Base-by-base conservation (phyloP, 2,329 filamentous ascomycete species). In the Colletotrichum sp. region DNA sequence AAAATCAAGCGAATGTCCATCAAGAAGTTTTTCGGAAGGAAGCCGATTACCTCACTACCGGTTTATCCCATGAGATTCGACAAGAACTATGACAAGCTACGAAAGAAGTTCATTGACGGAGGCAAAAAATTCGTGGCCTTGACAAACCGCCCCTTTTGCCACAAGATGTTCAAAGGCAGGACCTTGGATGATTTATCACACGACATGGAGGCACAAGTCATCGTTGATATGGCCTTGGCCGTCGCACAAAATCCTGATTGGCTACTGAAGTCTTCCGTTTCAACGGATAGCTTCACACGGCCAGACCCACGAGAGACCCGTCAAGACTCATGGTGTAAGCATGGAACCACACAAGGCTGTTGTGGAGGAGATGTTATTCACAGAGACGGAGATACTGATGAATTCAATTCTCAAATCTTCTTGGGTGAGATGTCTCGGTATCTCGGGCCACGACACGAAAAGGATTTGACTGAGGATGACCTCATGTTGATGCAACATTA, bases 21-120 rank as follows among this genome's bases (percentile, higher is more conserved):
- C 32, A 61, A 64, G 18, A 74, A 67, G 65, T 78, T 75, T n/a
- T 26, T 32, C 26, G 77, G 77, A 12, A 28, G 26, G 3, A 55
- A 63, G 48, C 32, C 65, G 13, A 77, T 78, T 8, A 28, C 52
- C 7, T 63, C 63, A 1, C 36, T 78, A 1, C 36, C 55, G 1
- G 64, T 78, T 3, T 77, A 73, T 30, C 77, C 77, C 3, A 60
- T 78, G 15, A 24, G 26, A 6, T 77, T 77, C 18, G 26, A 67
- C 18, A 68, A 75, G 5, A 66, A 73, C 6, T 24, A 52, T 6
- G 30, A 26, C 8, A 60, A 3, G 5, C 28, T 72, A 18, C 34
- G 28, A 4, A 32, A 36, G 3, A 36, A 28, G n/a, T 67, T 67
- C 28, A 5, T 26, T 8, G 18, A 6, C 8, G 26, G 24, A 6